Evolutionary conservation across 331 rosid genomes (phyloP).

Genomic region (Malus hybrid): DNA sequence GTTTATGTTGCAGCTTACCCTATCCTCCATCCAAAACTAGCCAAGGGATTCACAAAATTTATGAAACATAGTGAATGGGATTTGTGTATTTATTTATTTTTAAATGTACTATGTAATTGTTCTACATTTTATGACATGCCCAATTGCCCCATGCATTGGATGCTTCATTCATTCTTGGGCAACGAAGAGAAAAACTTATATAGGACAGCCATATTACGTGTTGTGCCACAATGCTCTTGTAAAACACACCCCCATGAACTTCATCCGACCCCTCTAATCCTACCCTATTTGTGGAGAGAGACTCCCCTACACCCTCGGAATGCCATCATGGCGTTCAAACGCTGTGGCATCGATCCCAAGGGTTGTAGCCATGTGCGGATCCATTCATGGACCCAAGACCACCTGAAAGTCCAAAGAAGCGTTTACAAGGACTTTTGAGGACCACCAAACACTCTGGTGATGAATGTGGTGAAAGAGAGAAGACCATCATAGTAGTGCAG

Average conservation of each 20-base stretch:
- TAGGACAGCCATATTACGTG: background rate
- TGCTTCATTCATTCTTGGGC: background rate
- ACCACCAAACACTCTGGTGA: too few relatives aligned
- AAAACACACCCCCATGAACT: too few relatives aligned
- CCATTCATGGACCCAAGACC: too few relatives aligned
- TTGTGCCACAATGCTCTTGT: background rate
- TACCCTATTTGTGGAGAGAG: background rate
- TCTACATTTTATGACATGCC: background rate
- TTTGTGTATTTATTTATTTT: background rate
- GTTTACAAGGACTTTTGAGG: too few relatives aligned
- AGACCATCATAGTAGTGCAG: too few relatives aligned
- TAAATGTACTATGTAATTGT: background rate
- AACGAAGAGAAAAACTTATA: background rate
- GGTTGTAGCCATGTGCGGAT: too few relatives aligned
- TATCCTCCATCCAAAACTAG: slow-evolving; percentile 14
- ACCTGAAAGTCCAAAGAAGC: too few relatives aligned
- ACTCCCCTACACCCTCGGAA: background rate
- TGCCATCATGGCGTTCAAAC: background rate
- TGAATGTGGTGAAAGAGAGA: too few relatives aligned
- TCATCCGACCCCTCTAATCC: too few relatives aligned
- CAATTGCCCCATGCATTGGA: background rate
- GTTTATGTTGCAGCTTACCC: slow-evolving; percentile 24
- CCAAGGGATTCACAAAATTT: background rate
- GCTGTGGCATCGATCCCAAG: background rate
- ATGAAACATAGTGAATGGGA: background rate